These are phyloP conservation scores for Mrakia hoshinonis DNA, from an alignment of 768 basidiomycete species.

Conservation along the genomic window DNA sequence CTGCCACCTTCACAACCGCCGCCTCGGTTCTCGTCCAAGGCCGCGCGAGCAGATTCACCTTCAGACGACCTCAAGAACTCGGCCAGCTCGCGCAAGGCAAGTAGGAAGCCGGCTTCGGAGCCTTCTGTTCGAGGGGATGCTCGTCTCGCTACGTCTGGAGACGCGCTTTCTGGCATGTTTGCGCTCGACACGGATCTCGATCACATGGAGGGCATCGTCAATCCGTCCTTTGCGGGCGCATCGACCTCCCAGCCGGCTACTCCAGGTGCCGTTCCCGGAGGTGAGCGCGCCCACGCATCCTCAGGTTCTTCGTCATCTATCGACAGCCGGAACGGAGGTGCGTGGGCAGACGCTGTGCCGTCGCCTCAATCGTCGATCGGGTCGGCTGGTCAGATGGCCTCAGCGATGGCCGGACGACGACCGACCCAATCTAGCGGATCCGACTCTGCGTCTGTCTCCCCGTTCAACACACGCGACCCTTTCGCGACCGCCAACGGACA, in stretches of 20 bases:
- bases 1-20: constrained; percentile 10
- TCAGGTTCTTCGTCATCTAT: constrained; percentile 16
- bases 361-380: neutral
- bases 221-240: constrained; percentile 39
- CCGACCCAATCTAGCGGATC: neutral
- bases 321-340: constrained; percentile 24
- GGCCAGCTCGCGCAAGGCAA: constrained; percentile 8
- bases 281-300: neutral
- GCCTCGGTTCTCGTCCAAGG: neutral
- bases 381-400: neutral
- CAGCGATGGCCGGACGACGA: neutral
- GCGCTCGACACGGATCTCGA: constrained; percentile 61
- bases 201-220: constrained; percentile 73
- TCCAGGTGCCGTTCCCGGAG: neutral
- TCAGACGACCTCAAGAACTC: constrained; percentile 16
- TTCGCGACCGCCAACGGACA: constrained; percentile 6
- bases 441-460: constrained; percentile 13
- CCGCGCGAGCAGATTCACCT: constrained; percentile 1
- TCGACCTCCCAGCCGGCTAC: neutral
- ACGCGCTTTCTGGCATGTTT: constrained; percentile 34
- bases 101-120: neutral
- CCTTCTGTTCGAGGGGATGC: neutral
- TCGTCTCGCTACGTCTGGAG: neutral
- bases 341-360: constrained; percentile 15
- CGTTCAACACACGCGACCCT: constrained; percentile 9